These are phyloP conservation scores for Clonostachys byssicola DNA, from an alignment of 2,329 filamentous ascomycete genomes.

Conservation along the genomic window DNA sequence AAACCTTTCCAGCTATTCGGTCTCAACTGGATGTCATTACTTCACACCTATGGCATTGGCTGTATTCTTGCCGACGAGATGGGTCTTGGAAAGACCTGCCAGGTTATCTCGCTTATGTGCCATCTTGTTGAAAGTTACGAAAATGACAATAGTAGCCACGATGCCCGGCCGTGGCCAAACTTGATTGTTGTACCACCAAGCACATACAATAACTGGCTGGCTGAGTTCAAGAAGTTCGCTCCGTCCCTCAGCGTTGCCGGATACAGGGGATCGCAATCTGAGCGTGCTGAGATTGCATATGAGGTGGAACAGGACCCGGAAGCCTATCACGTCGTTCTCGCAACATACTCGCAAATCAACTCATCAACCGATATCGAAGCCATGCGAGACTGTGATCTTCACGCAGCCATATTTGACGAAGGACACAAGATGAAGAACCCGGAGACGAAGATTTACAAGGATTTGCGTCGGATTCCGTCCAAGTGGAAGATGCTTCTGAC, in stretches of 20 bases:
- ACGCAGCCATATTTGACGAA: conserved; percentile 79
- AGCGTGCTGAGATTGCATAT: conserved; percentile 64
- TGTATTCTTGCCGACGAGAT: conserved; percentile 97
- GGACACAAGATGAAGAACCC: conserved; percentile 91
- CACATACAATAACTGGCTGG: conserved; percentile 92
- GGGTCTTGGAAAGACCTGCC: conserved; percentile 94
- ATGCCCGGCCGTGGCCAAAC: conserved; percentile 56
- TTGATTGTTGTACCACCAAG: conserved; percentile 89
- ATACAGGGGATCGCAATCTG: conserved; percentile 60
- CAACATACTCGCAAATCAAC: conserved; percentile 56
- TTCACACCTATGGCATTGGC: conserved; percentile 75
- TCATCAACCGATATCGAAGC: conserved; percentile 44
- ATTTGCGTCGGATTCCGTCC: conserved; percentile 71
- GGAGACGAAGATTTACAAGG: conserved; percentile 74
- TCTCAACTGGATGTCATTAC: conserved; percentile 86
- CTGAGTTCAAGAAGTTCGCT: conserved; percentile 85
- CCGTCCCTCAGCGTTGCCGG: conserved; percentile 72
- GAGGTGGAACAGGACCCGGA: conserved; percentile 60
- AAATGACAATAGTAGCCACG: not conserved
- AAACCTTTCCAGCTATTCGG: conserved; percentile 95
- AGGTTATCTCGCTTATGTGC: conserved; percentile 88
- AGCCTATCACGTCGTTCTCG: conserved; percentile 59
- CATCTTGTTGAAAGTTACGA: conserved; percentile 62
- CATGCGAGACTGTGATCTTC: conserved; percentile 42
- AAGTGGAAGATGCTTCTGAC: conserved; percentile 79